Percentiles rank a stretch among this genome's conserved stretches.
These are phyloP conservation scores for Claviceps monticola DNA, from an alignment of 2,329 filamentous ascomycete species.

Conservation along the genomic window DNA sequence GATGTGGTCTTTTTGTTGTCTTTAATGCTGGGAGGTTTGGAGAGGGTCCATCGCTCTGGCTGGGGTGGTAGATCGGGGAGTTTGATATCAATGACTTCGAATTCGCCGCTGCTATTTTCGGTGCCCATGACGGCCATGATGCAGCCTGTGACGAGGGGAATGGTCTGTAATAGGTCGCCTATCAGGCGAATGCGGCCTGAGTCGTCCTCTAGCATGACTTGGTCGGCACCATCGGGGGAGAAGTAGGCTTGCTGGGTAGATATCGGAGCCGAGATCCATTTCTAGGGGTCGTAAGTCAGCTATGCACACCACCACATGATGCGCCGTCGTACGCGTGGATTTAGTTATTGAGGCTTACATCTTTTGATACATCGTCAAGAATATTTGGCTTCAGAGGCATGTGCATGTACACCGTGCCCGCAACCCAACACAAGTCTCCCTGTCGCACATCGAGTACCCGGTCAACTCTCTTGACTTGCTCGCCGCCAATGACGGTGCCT, in stretches of 20 bases:
- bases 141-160: conserved; percentile 78
- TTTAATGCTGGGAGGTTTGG: conserved; percentile 29
- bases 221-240: conserved; percentile 42
- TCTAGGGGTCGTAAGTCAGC: conserved; percentile 31
- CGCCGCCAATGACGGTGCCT: conserved; percentile 62
- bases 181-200: conserved; percentile 74
- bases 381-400: conserved; percentile 95
- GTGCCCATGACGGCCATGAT: conserved; percentile 92
- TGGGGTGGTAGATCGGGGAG: conserved; percentile 78
- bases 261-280: conserved; percentile 77
- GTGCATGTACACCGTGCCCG: conserved; percentile 92
- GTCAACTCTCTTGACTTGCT: conserved; percentile 63
- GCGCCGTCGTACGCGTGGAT: neutral
- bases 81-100: conserved; percentile 82
- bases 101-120: conserved; percentile 81
- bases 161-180: conserved; percentile 51
- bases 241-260: conserved; percentile 64
- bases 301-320: neutral
- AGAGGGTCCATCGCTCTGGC: conserved; percentile 62
- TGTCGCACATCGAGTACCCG: conserved; percentile 90
- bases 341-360: conserved; percentile 37
- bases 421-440: conserved; percentile 89
- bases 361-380: conserved; percentile 85
- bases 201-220: conserved; percentile 89
- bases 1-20: neutral